Evolutionary conservation across 495 filamentous ascomycete species (phyloP).

Genomic region (Penicillium ochrochloron): DNA sequence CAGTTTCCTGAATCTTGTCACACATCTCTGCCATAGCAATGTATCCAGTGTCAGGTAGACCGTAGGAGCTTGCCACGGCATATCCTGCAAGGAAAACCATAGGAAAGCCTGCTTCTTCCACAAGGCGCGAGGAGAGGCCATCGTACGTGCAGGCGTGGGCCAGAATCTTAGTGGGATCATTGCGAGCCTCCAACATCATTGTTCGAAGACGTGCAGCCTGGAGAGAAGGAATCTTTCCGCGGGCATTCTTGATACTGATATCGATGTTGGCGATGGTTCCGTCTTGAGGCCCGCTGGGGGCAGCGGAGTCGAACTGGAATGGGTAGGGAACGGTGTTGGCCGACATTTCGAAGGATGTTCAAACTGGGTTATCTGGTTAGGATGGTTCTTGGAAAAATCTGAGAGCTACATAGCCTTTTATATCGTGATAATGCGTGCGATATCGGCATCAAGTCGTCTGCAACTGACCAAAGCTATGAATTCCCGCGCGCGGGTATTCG

Average conservation of each 20-base stretch:
- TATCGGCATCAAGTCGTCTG: conserved; percentile 14
- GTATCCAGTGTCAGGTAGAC: conserved; percentile 50
- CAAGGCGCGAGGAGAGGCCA: conserved; percentile 44
- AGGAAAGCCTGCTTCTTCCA: conserved; percentile 48
- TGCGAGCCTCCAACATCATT: conserved; percentile 44
- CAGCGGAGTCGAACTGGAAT: conserved; percentile 33
- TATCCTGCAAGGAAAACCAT: conserved; percentile 45
- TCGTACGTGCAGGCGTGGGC: conserved; percentile 46
- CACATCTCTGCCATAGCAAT: conserved; percentile 51
- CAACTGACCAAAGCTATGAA: not conserved
- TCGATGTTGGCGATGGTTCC: conserved; percentile 19
- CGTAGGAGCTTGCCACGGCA: conserved; percentile 38
- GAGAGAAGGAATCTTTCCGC: conserved; percentile 35
- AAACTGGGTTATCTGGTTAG: not conserved
- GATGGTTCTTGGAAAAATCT: not conserved
- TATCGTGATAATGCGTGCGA: conserved; percentile 3
- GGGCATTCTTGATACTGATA: conserved; percentile 30
- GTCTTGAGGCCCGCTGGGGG: conserved; percentile 17
- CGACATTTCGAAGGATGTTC: conserved; percentile 16
- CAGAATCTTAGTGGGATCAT: conserved; percentile 42
- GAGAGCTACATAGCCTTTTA: conserved; percentile 9
- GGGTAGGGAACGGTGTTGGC: conserved; percentile 38
- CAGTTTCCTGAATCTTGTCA: conserved; percentile 44
- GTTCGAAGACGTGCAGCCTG: conserved; percentile 42
- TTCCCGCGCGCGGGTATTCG: conserved; percentile 10